Conservation (phyloP, 441 rosid genomes). For the Rhodomyrtus psidioides region DNA sequence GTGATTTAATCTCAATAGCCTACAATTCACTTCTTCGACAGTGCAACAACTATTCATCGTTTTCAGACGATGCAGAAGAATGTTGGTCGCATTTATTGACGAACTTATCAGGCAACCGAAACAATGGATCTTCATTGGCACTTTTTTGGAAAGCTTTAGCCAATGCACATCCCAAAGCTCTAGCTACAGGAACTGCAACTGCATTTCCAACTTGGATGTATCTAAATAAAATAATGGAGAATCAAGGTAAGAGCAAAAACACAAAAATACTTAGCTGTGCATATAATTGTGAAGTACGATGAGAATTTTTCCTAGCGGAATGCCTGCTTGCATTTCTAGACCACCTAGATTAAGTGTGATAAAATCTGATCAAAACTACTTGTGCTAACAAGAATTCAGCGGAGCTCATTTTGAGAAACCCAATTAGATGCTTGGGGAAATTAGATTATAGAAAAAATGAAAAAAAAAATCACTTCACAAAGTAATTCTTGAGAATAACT, state of each 20-base stretch:
- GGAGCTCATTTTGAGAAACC: neutral
- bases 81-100: conserved; percentile 2
- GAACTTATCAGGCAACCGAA: conserved; percentile 27
- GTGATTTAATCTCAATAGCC: neutral
- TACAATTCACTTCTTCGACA: neutral
- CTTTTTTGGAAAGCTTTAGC: conserved; percentile 36
- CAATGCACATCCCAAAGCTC: conserved; percentile 50
- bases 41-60: conserved; percentile 3
- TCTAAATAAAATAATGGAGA: conserved; percentile 12
- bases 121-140: conserved; percentile 16
- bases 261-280: neutral
- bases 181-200: conserved; percentile 64
- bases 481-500: neutral
- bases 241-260: neutral
- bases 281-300: neutral
- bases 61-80: conserved; percentile 22
- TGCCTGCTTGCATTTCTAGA: neutral
- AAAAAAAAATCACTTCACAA: too few relatives aligned
- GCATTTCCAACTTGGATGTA: conserved; percentile 75
- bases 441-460: neutral
- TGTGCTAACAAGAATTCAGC: neutral
- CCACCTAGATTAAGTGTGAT: neutral
- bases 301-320: neutral
- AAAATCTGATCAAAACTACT: neutral
- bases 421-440: neutral